Evolutionary conservation across 257 asterid genomes (phyloP), one percentile per base, ranked within the genome.

Genomic region (Fraxinus quadrangulata): DNA sequence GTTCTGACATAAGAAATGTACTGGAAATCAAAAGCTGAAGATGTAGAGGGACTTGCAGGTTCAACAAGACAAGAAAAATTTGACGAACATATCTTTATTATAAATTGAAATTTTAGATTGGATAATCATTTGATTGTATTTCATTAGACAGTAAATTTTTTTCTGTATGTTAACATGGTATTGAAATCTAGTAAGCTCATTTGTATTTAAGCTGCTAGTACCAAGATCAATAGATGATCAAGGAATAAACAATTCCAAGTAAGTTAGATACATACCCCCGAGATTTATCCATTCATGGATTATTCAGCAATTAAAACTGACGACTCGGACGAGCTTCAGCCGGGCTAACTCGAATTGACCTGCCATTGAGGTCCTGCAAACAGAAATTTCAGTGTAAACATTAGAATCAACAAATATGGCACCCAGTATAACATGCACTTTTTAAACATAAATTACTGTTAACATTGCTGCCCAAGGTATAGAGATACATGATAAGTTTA

Each of bases 351-450:
- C 92, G 89, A 74, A 90, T 84, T 49, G 84, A 4, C 83, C 94
- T 75, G 24, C 94, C 94, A 34, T 80, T 69, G 31, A 90, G 90
- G 82, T 90, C 90, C 94, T 90, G 87, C 80, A 65, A 26, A 73
- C 71, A 76, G 12, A 79, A 67, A 49, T 65, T 70, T 54, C 40
- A 77, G 30, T 23, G 16, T 76, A 74, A 76, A 59, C 69, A 23
- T 63, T 30, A 68, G 63, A 63, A 24, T 7, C 65, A 69, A 16
- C 59, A 68, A 14, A 56, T 39, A 31, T 13, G 30, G 63, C 30
- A 51, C 26, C 72, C 36, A 45, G 17, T 45, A 45, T 45, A 45
- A 3, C 5, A 45, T 4, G 19, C 1, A 45, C 49, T 56, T 4
- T 47, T 31, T 5, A 6, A 34, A 36, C 5, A 3, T 33, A 67